A percentile compares a stretch with the other conserved stretches of the same genome.
These are phyloP conservation scores for Epicoccum nigrum DNA, from an alignment of 2,329 filamentous ascomycete genomes.

Conservation along the genomic window DNA sequence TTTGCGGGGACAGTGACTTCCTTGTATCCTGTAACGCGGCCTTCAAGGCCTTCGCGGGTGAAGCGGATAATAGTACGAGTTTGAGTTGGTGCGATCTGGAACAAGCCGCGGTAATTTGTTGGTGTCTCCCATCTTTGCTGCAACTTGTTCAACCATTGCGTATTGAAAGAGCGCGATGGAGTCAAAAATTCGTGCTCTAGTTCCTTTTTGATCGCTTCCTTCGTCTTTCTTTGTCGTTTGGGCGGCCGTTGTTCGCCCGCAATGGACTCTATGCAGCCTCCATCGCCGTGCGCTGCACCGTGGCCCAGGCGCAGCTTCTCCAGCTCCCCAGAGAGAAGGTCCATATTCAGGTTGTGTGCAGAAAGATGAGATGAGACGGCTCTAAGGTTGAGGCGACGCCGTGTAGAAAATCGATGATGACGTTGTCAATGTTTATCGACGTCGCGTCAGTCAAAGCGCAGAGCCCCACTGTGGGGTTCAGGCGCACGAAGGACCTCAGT, in stretches of 20 bases:
- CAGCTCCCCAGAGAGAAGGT: constrained; percentile 57
- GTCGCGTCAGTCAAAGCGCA: constrained; percentile 14
- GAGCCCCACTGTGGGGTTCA: constrained; percentile 14
- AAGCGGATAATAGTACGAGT: constrained; percentile 95
- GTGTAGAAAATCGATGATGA: constrained; percentile 29
- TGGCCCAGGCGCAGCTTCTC: constrained; percentile 57
- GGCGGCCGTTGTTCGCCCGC: constrained; percentile 60
- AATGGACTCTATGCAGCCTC: constrained; percentile 63
- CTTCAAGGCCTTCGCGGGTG: constrained; percentile 87
- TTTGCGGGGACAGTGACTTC: constrained; percentile 91
- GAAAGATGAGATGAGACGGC: constrained; percentile 9
- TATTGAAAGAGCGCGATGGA: constrained; percentile 79
- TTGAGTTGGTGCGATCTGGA: constrained; percentile 86
- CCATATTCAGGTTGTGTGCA: constrained; percentile 32
- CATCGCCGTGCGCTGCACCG: constrained; percentile 21
- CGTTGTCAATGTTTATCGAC: constrained; percentile 18
- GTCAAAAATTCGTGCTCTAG: constrained; percentile 80
- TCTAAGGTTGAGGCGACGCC: constrained; percentile 18
- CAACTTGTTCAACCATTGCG: constrained; percentile 84
- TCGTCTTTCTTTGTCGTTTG: constrained; percentile 61
- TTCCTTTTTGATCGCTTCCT: constrained; percentile 68
- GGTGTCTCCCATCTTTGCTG: constrained; percentile 90
- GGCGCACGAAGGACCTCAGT: not conserved
- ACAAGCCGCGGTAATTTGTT: constrained; percentile 81
- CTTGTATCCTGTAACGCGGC: constrained; percentile 88